Evolutionary conservation across 75 land plant species (phyloP), one percentile per base, ranked within the genome.

Genomic region (Selaginella moellendorffii): DNA sequence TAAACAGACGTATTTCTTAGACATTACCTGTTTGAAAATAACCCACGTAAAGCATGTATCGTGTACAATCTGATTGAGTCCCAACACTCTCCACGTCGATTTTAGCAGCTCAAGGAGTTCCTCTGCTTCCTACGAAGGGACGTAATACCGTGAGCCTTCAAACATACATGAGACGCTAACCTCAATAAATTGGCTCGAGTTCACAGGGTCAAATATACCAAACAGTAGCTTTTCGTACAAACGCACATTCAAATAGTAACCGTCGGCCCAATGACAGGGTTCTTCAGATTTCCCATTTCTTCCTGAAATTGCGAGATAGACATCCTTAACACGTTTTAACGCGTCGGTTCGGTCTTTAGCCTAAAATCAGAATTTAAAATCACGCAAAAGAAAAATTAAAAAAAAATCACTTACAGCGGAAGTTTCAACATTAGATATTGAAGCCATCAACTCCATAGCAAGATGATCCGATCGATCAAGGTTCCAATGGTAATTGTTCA

Each of bases 221-320:
- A 59, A 51, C 1, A 93, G 84, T 72, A 93, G 73, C 69, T 82
- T 88, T 77, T 85, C 96, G 74, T 93, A 93, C 0, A 93, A 67
- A 53, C 80, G 83, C 27, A 93, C 85, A 74, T 93, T 93, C 30
- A 93, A 80, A 53, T 69, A 88, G 68, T 93, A 93, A 54, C 98
- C 98, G 80, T 93, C 98, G 36, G 90, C 98, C 98, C 98, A 93
- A 74, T 88, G 98, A 62, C 98, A 88, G 26, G 85, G 82, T 76
- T 93, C 98, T 23, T 95, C 98, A 68, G 96, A 78, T 69, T 88
- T 36, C 5, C 46, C 46, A 36, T 14, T 90, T 78, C 98, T 88
- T 74, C 88, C 96, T 68, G 96, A 81, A 64, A 93, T 84, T 53
- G 83, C 74, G 71, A 77, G 68, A 59, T 85, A 81, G 69, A 85